Evolutionary conservation across 331 rosid species (phyloP), one percentile per base, ranked within the genome.

Genomic region (Cydonia oblonga): DNA sequence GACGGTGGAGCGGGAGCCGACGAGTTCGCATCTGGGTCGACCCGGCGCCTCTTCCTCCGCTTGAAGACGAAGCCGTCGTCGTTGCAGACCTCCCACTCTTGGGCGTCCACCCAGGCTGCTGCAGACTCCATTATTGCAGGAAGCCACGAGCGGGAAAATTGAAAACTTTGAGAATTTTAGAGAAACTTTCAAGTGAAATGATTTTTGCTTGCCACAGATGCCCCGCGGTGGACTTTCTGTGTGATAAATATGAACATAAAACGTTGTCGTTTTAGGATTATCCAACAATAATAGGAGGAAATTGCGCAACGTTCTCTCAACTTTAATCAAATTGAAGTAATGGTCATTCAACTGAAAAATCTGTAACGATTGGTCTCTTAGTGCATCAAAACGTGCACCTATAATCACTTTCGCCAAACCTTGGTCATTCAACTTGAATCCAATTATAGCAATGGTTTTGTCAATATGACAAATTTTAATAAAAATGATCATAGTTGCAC

Each of bases 1-100:
- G 70, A 35, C 20, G 42, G 33, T 15, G 64, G 77, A 33, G 78
- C 33, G 9, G 64, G 22, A 0, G 74, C 20, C 35, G 35, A 67
- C 0, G 80, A 38, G 13, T 29, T 74, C 13, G 40, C 26, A 22
- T 64, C 72, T 3, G 87, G 75, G 59, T 85, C 81, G 14, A 83
- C 64, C 1, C 84, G 84, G 63, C 85, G 91, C 81, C 68, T 51
- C 75, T 86, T 91, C 73, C 81, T 77, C 72, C 87, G 91, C 82
- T 86, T 88, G 87, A 80, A 91, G 83, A 95, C 89, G 83, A 95
- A 89, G 61, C 92, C 96, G 51, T 90, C 91, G 72, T 93, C 90
- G 87, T 84, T 83, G 80, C 76, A 77, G 76, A 91, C 89, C 73
- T 91, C 96, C 97, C 96, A 93, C 2, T 81, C 88, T 35, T 74